Conservation (phyloP, 305 asterid genomes). For the Solanum chacoense region DNA sequence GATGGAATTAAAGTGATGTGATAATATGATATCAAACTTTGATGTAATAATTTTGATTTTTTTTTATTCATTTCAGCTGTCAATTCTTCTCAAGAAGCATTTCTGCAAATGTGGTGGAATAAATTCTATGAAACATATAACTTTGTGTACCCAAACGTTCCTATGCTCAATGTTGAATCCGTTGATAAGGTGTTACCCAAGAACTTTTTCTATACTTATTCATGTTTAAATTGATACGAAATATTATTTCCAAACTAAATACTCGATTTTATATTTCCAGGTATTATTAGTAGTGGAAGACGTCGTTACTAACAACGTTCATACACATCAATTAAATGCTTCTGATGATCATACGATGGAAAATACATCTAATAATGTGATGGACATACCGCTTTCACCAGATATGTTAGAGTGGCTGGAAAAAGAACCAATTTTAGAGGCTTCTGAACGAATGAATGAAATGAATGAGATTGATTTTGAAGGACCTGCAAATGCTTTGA, state of each 20-base stretch:
- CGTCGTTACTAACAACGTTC: neutral
- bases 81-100: slow-evolving; percentile 25
- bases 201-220: neutral
- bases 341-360: neutral
- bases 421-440: neutral
- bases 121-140: slow-evolving; percentile 27
- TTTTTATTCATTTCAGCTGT: slow-evolving; percentile 13
- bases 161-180: neutral
- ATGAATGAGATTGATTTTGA: neutral
- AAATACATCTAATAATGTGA: neutral
- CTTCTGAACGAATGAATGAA: neutral
- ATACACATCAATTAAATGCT: slow-evolving; percentile 1
- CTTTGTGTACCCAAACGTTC: neutral
- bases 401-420: neutral
- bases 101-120: slow-evolving; percentile 49
- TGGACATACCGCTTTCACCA: neutral
- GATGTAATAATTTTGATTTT: neutral
- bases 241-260: neutral
- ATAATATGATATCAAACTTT: neutral
- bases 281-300: neutral
- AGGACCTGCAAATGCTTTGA: neutral
- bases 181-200: slow-evolving; percentile 18
- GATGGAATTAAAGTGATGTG: too few species aligned
- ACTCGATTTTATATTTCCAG: slow-evolving; percentile 4
- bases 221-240: neutral